Base-by-base conservation (phyloP, 2,329 filamentous ascomycete genomes). In the Penicillium capsulatum region DNA sequence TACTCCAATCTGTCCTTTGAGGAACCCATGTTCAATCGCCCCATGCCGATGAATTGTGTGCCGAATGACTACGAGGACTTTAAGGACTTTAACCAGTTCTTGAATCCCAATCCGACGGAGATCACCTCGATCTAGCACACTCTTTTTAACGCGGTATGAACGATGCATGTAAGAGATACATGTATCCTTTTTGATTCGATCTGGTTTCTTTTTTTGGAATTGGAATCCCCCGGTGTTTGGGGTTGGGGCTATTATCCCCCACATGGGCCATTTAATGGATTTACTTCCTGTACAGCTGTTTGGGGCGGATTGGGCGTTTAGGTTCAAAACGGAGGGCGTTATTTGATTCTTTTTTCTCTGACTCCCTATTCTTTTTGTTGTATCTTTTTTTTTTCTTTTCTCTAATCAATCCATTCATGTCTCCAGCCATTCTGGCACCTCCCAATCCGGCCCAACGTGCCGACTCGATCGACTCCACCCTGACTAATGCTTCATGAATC, bases 31-130 rank as follows among this genome's bases (percentile, higher is more conserved):
- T 66, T 64, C 47, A 61, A 53, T 41, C 58, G 62, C 5, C 58
- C 56, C 28, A 51, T 64, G 22, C 52, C 61, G 4, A 54, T 66
- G 47, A 61, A 56, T 4, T 66, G 63, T 43, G 48, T 66, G 29
- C 50, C 58, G 35, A 55, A 37, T 29, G 63, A 64, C 35, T 65
- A 62, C 36, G 64, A 67, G 14, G 64, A 67, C 35, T 64, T 67
- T 40, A 65, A 67, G 14, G 64, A 67, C 35, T 64, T 67, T 40
- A 65, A 61, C 34, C 62, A 65, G 41, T 66, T 64, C 38, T 47
- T 67, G 17, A 66, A 67, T 50, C 56, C 62, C 1, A 66, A 62
- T 41, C 55, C 61, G 10, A 55, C 58, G 26, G 63, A 66, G 47
- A 65, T 67, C 19, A 61, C 61, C 7, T 65, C 62, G 36, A 60